phyloP scores from a whole-genome alignment of 257 asterid species.

The Gynochthodes officinalis region DNA sequence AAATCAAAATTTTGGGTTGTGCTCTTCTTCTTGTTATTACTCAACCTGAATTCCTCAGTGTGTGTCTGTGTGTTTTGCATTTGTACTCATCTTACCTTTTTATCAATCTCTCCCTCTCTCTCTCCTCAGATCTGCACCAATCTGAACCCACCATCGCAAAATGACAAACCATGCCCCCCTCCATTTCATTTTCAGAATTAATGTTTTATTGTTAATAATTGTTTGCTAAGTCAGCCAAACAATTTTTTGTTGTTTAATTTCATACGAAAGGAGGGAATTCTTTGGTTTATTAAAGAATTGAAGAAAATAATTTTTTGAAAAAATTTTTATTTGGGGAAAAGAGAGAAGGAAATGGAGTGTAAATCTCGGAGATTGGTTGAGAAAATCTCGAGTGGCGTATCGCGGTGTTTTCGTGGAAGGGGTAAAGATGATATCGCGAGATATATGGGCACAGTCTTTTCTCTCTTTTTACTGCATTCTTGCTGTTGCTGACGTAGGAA shows the following conservation, averaged over 20 bases:
- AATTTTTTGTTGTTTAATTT: no score
- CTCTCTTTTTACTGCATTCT: neutral
- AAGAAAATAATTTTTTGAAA: no score
- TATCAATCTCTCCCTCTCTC: no score
- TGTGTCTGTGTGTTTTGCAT: constrained; percentile 11
- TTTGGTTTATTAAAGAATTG: no score
- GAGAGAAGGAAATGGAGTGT: neutral
- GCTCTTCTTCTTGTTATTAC: neutral
- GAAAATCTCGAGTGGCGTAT: constrained; percentile 13
- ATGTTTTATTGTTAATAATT: neutral
- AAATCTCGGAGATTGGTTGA: neutral
- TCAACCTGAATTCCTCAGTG: constrained; percentile 11
- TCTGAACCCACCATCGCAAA: neutral
- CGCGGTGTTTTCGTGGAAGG: constrained; percentile 4
- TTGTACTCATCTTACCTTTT: constrained; percentile 6
- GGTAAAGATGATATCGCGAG: constrained; percentile 11
- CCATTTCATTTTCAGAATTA: neutral
- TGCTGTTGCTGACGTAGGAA: no score
- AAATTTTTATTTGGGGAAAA: no score
- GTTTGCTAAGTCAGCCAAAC: constrained; percentile 1
- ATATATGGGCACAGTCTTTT: neutral
- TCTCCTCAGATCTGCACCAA: constrained; percentile 15
- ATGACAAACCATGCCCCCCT: constrained; percentile 2
- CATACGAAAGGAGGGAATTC: constrained; percentile 11
- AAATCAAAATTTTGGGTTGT: neutral